Conservation (phyloP, 805 yeast genomes). For the Hemisphaericaspora nanyangensis region DNA sequence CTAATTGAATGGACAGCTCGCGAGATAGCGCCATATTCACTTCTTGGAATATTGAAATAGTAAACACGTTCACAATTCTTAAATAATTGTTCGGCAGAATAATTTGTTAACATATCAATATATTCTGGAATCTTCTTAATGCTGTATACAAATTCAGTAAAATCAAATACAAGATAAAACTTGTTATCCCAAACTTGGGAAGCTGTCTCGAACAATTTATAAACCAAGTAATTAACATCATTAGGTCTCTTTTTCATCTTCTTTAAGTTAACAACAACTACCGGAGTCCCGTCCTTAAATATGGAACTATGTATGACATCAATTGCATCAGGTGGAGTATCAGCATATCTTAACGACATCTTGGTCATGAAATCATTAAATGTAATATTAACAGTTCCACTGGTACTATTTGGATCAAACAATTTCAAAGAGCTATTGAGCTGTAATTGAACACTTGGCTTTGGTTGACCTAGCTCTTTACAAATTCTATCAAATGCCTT, state of each 20-base stretch:
- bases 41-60: slow-evolving; percentile 46
- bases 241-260: slow-evolving; percentile 28
- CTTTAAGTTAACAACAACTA: slow-evolving; percentile 50
- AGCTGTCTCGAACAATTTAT: slow-evolving; percentile 58
- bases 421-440: slow-evolving; percentile 49
- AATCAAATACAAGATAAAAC: slow-evolving; percentile 61
- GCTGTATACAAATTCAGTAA: slow-evolving; percentile 52
- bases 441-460: slow-evolving; percentile 45
- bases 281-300: slow-evolving; percentile 70
- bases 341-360: slow-evolving; percentile 52
- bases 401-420: slow-evolving; percentile 38
- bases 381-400: slow-evolving; percentile 36
- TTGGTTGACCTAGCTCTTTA: slow-evolving; percentile 56
- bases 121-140: slow-evolving; percentile 22
- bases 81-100: slow-evolving; percentile 51
- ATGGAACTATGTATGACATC: slow-evolving; percentile 61
- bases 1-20: slow-evolving; percentile 19
- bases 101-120: slow-evolving; percentile 32
- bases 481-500: slow-evolving; percentile 45
- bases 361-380: slow-evolving; percentile 73
- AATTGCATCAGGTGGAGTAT: slow-evolving; percentile 21
- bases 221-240: slow-evolving; percentile 50
- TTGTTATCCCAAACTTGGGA: slow-evolving; percentile 70
- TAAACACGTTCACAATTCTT: slow-evolving; percentile 52
- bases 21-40: slow-evolving; percentile 18